phyloP scores from a whole-genome alignment of 2,329 filamentous ascomycete genomes.

The Aureobasidium pullulans region DNA sequence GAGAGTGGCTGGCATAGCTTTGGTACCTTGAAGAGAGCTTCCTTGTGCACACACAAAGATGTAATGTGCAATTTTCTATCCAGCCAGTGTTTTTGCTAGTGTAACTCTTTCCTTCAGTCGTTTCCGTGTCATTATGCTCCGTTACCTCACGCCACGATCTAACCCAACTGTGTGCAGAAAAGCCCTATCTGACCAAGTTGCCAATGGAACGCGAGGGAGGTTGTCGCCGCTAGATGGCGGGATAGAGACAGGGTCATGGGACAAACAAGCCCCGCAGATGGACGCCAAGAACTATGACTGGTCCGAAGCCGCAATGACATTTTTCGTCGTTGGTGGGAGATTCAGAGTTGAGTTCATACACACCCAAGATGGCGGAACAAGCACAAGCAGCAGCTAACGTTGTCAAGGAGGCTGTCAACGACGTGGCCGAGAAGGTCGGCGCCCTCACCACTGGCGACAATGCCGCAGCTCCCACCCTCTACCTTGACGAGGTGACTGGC shows the following conservation, averaged over 20 bases:
- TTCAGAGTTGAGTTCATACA: background rate
- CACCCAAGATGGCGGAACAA: constrained; percentile 26
- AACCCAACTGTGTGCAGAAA: too few relatives aligned
- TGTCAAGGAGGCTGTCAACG: constrained; percentile 30
- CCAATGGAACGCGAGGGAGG: background rate
- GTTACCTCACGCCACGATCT: too few relatives aligned
- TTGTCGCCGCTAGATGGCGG: background rate
- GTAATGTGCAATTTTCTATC: too few relatives aligned
- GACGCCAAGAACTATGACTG: background rate
- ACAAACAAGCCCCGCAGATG: background rate
- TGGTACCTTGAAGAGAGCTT: too few relatives aligned
- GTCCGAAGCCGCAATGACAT: constrained; percentile 1
- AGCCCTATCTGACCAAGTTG: too few relatives aligned
- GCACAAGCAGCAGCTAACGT: constrained; percentile 29
- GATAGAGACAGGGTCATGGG: background rate
- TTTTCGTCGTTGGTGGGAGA: background rate
- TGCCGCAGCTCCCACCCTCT: constrained; percentile 50
- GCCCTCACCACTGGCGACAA: constrained; percentile 28
- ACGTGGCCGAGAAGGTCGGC: constrained; percentile 28
- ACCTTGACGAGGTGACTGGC: constrained; percentile 85
- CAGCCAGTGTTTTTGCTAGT: too few relatives aligned
- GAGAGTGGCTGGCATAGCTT: too few relatives aligned
- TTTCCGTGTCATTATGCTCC: too few relatives aligned
- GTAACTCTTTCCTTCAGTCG: too few relatives aligned
- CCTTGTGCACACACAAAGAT: too few relatives aligned